Evolutionary conservation across 306 rosid species (phyloP), one percentile per base, ranked within the genome.

Genomic region (Sicyos baderoa): DNA sequence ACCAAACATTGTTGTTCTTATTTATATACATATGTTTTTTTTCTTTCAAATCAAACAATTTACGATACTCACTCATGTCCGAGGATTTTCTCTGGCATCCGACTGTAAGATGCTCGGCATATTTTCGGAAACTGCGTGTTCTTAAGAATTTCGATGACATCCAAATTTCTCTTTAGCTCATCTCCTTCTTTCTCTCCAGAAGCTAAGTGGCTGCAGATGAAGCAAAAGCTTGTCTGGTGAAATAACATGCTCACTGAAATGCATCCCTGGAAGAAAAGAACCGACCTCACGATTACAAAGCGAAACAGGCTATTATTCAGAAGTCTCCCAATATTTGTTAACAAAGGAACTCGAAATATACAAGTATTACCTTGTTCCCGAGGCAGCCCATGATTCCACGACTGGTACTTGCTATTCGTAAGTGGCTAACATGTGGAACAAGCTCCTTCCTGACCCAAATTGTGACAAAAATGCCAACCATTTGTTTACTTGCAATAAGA

Each of bases 361-460:
- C 4, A 23, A 48, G 45, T 4, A 22, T 23, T 78, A 90, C 99
- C 99, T 94, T 94, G 85, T 94, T 94, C 45, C 99, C 96, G 1
- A 94, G 97, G 82, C 91, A 90, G 18, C 99, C 97, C 99, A 94
- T 94, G 85, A 94, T 86, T 23, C 99, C 97, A 0, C 97, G 91
- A 72, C 95, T 85, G 29, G 81, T 85, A 78, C 97, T 79, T 22
- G 87, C 84, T 49, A 84, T 84, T 80, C 97, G 79, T 78, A 94
- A 68, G 79, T 94, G 97, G 51, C 99, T 84, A 68, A 90, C 84
- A 75, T 83, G 70, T 63, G 82, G 97, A 75, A 88, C 84, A 77
- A 79, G 91, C 79, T 94, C 96, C 70, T 80, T 83, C 81, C 75
- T 86, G 72, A 87, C 80, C 99, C 99, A 94, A 35, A 94, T 79